These are phyloP conservation scores for Chalciporus chontae DNA, from an alignment of 768 basidiomycete species.

Conservation along the genomic window DNA sequence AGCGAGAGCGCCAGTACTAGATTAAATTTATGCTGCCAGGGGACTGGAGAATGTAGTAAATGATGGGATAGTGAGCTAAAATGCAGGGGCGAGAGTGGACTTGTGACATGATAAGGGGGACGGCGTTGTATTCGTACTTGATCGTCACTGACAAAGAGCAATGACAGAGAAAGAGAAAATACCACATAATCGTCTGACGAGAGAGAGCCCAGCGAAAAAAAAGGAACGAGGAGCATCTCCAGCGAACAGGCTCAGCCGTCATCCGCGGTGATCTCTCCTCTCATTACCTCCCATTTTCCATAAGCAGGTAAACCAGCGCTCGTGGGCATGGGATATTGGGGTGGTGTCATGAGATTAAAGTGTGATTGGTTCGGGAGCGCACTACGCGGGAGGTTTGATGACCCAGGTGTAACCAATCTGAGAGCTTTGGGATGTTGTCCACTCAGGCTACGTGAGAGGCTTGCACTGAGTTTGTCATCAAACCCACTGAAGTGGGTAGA, in stretches of 20 bases:
- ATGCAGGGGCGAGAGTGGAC: constrained; percentile 13
- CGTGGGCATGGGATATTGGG: constrained; percentile 12
- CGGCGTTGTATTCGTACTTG: constrained; percentile 11
- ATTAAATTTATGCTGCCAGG: constrained; percentile 24
- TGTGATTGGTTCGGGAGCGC: constrained; percentile 47
- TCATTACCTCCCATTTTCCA: constrained; percentile 15
- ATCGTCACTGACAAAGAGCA: constrained; percentile 7
- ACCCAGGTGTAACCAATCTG: constrained; percentile 33
- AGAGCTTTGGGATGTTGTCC: constrained; percentile 44
- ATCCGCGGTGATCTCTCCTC: constrained; percentile 15
- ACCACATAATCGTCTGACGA: constrained; percentile 2
- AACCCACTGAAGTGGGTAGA: constrained; percentile 22
- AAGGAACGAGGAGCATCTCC: neutral
- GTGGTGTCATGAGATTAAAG: constrained; percentile 40
- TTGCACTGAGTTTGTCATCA: constrained; percentile 49
- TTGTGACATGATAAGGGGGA: constrained; percentile 7
- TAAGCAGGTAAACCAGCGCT: constrained; percentile 7
- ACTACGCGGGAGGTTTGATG: constrained; percentile 45
- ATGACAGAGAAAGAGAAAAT: neutral
- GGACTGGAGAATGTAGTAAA: constrained; percentile 25
- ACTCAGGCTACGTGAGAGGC: constrained; percentile 59
- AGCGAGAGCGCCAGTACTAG: constrained; percentile 20
- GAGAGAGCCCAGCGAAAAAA: neutral
- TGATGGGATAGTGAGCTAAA: constrained; percentile 12
- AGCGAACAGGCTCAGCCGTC: constrained; percentile 31